These are phyloP conservation scores for Gelatoporia subvermispora DNA, from an alignment of 768 basidiomycete species.

Conservation along the genomic window DNA sequence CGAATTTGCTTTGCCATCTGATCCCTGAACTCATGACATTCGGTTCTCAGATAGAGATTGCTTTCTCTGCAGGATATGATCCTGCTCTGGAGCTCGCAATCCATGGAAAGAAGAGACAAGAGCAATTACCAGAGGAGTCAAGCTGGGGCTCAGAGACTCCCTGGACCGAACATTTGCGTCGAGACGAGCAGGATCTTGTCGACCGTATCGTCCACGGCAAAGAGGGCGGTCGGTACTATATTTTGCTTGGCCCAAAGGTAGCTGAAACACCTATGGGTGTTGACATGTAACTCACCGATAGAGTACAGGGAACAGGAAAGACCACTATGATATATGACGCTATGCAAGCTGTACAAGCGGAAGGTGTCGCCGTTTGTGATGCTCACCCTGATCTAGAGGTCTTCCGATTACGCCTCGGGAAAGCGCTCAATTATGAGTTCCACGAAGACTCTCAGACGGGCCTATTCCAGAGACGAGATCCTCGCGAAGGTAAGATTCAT, in stretches of 20 bases:
- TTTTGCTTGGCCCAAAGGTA: slow-evolving; percentile 77
- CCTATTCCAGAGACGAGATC: slow-evolving; percentile 79
- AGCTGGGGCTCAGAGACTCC: slow-evolving; percentile 34
- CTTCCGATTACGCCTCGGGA: slow-evolving; percentile 79
- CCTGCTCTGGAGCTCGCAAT: slow-evolving; percentile 73
- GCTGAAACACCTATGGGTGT: slow-evolving; percentile 5
- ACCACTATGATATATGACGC: slow-evolving; percentile 81
- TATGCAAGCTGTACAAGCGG: slow-evolving; percentile 69
- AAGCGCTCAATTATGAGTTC: slow-evolving; percentile 82
- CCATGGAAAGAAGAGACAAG: slow-evolving; percentile 30
- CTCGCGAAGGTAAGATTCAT: slow-evolving; percentile 56
- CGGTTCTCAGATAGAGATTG: slow-evolving; percentile 59
- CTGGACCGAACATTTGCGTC: slow-evolving; percentile 59
- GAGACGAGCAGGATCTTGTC: slow-evolving; percentile 71
- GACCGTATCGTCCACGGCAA: slow-evolving; percentile 75
- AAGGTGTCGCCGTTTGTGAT: slow-evolving; percentile 71
- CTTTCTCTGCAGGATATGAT: slow-evolving; percentile 78
- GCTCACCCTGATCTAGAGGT: slow-evolving; percentile 87
- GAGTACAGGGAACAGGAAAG: slow-evolving; percentile 67
- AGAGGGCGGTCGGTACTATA: slow-evolving; percentile 68
- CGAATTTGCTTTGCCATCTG: slow-evolving; percentile 1
- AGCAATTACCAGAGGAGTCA: slow-evolving; percentile 17
- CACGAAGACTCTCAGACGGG: slow-evolving; percentile 79
- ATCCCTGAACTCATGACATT: slow-evolving; percentile 1
- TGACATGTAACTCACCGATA: background rate